These are phyloP conservation scores for Ascoidea asiatica DNA, from an alignment of 805 yeast genomes.

Conservation along the genomic window DNA sequence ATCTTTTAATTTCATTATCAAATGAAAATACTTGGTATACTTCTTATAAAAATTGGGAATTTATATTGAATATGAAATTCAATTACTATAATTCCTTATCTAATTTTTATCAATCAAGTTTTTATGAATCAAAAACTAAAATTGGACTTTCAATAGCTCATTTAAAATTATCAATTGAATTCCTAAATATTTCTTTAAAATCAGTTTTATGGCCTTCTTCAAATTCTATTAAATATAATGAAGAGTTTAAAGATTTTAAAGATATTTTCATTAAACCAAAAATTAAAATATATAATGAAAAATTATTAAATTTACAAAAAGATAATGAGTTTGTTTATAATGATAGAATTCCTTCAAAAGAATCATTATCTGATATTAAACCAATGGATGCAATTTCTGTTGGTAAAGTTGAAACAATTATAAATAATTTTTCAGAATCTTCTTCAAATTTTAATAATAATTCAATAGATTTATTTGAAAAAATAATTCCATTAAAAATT, in stretches of 20 bases:
- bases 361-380: conserved; percentile 50
- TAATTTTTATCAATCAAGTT: conserved; percentile 42
- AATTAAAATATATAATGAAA: conserved; percentile 19
- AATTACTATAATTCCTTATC: conserved; percentile 47
- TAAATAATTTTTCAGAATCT: conserved; percentile 24
- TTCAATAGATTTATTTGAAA: conserved; percentile 46
- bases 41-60: conserved; percentile 28
- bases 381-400: conserved; percentile 58
- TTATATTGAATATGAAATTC: conserved; percentile 35
- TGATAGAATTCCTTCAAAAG: conserved; percentile 51
- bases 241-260: conserved; percentile 19
- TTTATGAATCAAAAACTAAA: conserved; percentile 39
- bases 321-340: conserved; percentile 90
- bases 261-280: conserved; percentile 9
- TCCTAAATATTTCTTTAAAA: conserved; percentile 15
- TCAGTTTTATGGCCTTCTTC: conserved; percentile 12
- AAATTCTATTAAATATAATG: conserved; percentile 20
- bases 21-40: conserved; percentile 5
- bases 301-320: conserved; percentile 35
- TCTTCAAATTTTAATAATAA: conserved; percentile 20
- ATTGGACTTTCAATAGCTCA: conserved; percentile 70
- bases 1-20: conserved; percentile 14
- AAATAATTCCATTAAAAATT: conserved; percentile 73
- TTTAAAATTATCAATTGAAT: conserved; percentile 34
- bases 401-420: conserved; percentile 31